Evolutionary conservation across 2,329 filamentous ascomycete genomes (phyloP).

Genomic region (Aureobasidium sp.): DNA sequence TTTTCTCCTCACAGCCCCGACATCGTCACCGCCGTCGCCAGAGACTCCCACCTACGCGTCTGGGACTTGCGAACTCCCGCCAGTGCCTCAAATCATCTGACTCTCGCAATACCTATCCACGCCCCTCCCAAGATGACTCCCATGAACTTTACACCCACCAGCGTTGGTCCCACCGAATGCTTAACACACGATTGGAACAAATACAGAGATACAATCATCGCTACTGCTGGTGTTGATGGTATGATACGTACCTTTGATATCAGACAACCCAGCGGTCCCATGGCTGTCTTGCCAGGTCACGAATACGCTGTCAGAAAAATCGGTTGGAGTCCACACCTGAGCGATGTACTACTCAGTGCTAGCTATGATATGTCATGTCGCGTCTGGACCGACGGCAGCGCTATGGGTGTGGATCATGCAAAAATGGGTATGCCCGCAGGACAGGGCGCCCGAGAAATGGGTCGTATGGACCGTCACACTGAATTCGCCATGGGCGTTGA

Average conservation of each 20-base stretch:
- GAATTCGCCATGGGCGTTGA: conserved; percentile 98
- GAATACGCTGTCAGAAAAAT: conserved; percentile 90
- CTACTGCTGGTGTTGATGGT: conserved; percentile 90
- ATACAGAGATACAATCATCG: conserved; percentile 86
- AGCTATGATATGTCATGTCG: conserved; percentile 99
- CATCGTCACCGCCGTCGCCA: conserved; percentile 87
- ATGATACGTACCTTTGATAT: conserved; percentile 93
- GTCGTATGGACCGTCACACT: conserved; percentile 91
- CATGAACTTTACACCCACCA: conserved; percentile 44
- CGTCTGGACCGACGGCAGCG: conserved; percentile 88
- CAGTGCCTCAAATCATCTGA: conserved; percentile 88
- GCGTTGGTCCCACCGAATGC: conserved; percentile 76
- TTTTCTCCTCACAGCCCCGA: conserved; percentile 92
- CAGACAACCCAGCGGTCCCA: conserved; percentile 78
- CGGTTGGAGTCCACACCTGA: conserved; percentile 94
- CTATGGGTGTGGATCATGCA: conserved; percentile 44
- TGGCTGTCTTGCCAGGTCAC: conserved; percentile 82
- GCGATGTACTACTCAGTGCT: conserved; percentile 85
- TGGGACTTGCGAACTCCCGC: conserved; percentile 93
- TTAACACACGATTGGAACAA: conserved; percentile 99
- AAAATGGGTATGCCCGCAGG: conserved; percentile 30
- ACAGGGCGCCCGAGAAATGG: conserved; percentile 66
- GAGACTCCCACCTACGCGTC: conserved; percentile 88
- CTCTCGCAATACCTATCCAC: conserved; percentile 85
- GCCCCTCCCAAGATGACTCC: conserved; percentile 61